Evolutionary conservation across 1,139 yeast species (phyloP).

Genomic region (Saccharomyces hybrid): DNA sequence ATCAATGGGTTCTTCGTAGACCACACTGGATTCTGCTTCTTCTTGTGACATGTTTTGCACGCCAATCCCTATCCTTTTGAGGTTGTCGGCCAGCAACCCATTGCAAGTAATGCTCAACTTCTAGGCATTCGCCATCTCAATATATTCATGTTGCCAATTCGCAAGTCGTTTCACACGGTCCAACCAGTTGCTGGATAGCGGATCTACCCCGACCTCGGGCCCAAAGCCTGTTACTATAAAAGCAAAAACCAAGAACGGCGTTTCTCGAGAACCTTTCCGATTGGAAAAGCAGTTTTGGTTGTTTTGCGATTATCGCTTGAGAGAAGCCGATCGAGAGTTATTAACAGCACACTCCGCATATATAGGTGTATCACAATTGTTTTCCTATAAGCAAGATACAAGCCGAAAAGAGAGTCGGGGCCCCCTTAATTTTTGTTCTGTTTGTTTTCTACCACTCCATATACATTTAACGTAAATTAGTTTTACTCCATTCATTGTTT

Average conservation of each 20-base stretch:
- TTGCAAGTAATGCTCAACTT: neutral
- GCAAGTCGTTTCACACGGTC: neutral
- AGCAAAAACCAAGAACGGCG: neutral
- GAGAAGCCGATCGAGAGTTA: neutral
- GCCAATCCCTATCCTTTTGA: neutral
- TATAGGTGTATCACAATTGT: neutral
- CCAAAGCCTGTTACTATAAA: neutral
- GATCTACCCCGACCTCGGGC: constrained; percentile 1
- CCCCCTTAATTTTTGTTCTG: neutral
- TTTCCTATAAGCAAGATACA: neutral
- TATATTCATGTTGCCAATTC: neutral
- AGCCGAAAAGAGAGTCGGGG: neutral
- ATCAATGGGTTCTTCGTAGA: constrained; percentile 19
- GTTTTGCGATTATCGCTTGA: neutral
- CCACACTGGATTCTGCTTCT: constrained; percentile 8
- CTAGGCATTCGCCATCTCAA: neutral
- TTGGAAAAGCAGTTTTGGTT: constrained; percentile 4
- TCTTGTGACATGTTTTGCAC: constrained; percentile 8
- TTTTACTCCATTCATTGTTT: neutral
- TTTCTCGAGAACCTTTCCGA: neutral
- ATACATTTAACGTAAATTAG: neutral
- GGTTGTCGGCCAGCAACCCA: no score
- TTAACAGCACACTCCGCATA: neutral
- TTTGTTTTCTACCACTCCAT: neutral
- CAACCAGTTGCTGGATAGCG: neutral